Percentiles rank a stretch among this genome's conserved stretches.
Conservation (phyloP, 805 yeast species). For the Starmerella stigmatis region DNA sequence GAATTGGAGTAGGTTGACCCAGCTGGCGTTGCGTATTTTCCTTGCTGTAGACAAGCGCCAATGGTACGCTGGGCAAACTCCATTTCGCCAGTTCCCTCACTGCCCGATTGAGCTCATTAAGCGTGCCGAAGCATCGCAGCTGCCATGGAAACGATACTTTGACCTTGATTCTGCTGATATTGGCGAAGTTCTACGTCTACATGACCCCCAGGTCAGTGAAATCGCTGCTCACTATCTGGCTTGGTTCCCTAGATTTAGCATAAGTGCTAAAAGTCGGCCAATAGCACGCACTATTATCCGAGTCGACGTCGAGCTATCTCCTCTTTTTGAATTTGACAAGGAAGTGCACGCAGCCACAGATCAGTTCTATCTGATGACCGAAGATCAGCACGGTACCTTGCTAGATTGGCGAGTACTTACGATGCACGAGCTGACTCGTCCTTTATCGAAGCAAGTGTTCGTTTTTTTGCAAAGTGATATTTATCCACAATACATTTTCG, state of each 20-base stretch:
- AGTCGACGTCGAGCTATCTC: constrained; percentile 54
- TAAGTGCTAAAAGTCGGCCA: constrained; percentile 62
- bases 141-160: constrained; percentile 76
- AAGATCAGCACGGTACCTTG: constrained; percentile 67
- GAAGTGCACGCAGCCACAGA: constrained; percentile 54
- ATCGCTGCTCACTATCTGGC: constrained; percentile 43
- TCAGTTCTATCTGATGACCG: constrained; percentile 59
- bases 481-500: constrained; percentile 51
- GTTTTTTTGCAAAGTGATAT: not conserved
- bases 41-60: constrained; percentile 70
- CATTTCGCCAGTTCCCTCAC: constrained; percentile 69
- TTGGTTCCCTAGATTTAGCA: constrained; percentile 59
- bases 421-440: not conserved
- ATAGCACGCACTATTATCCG: constrained; percentile 57
- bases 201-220: constrained; percentile 56
- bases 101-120: constrained; percentile 62
- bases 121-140: constrained; percentile 65
- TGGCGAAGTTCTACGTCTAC: constrained; percentile 54
- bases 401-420: constrained; percentile 33
- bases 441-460: not conserved
- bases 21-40: constrained; percentile 50
- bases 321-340: constrained; percentile 72
- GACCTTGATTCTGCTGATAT: constrained; percentile 60
- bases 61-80: constrained; percentile 71
- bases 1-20: constrained; percentile 60